Evolutionary conservation across 139 green algal species (phyloP).

Genomic region (Astrephomene gubernaculifera): DNA sequence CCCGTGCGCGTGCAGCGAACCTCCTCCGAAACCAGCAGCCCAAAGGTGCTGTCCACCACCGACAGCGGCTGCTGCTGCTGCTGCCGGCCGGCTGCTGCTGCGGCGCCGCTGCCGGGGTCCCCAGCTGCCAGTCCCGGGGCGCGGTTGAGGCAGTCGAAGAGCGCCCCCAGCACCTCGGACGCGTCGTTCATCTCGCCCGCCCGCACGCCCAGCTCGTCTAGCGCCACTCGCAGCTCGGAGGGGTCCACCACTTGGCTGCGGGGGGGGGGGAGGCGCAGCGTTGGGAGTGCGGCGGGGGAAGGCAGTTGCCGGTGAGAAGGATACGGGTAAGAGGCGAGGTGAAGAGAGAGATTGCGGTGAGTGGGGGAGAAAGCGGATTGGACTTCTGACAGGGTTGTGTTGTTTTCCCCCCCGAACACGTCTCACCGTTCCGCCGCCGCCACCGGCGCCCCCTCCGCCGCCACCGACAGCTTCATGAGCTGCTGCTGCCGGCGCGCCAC

Average conservation of each 20-base stretch:
- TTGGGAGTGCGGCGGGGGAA: too few relatives aligned
- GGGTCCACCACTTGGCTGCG: slow-evolving; percentile 64
- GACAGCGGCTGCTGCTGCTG: too few relatives aligned
- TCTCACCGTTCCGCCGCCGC: slow-evolving; percentile 6
- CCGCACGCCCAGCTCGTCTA: slow-evolving; percentile 66
- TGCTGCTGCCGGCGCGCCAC: slow-evolving; percentile 34
- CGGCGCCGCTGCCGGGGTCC: not conserved
- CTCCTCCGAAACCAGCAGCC: slow-evolving; percentile 55
- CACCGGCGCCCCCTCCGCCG: too few relatives aligned
- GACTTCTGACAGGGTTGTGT: too few relatives aligned
- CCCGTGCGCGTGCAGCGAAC: slow-evolving; percentile 54
- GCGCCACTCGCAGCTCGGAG: slow-evolving; percentile 70
- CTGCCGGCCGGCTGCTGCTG: too few relatives aligned
- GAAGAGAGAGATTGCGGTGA: too few relatives aligned
- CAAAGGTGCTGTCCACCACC: slow-evolving; percentile 62
- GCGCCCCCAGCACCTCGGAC: slow-evolving; percentile 55
- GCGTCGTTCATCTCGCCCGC: slow-evolving; percentile 77
- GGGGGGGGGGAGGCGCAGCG: too few relatives aligned
- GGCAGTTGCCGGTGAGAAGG: too few relatives aligned
- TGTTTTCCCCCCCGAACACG: not conserved
- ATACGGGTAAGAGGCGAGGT: too few relatives aligned
- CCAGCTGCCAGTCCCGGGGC: slow-evolving; percentile 25
- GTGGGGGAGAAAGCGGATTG: too few relatives aligned
- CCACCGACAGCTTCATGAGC: not conserved
- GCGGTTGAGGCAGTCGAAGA: slow-evolving; percentile 57